phyloP scores from a whole-genome alignment of 2,329 filamentous ascomycete genomes.

The Sphaceloma murrayae region DNA sequence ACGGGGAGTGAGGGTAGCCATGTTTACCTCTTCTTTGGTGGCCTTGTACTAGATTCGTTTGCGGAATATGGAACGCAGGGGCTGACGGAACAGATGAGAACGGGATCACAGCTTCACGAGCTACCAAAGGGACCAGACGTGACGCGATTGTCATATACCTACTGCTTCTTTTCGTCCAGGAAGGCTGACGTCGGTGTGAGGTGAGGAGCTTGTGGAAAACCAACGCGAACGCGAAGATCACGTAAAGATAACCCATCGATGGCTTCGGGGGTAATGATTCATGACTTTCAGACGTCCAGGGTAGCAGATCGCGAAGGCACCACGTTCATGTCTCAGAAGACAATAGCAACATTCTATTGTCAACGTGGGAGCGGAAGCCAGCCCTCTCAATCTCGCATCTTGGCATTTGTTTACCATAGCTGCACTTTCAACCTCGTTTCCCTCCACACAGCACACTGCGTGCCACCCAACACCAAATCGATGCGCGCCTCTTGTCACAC shows the following conservation, averaged over 20 bases:
- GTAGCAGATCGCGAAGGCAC: no score
- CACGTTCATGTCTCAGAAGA: no score
- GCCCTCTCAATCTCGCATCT: background rate
- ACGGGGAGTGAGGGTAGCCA: slow-evolving; percentile 3
- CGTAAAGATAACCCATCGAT: background rate
- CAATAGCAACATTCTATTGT: no score
- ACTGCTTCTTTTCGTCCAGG: background rate
- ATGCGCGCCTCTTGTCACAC: no score
- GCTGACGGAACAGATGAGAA: background rate
- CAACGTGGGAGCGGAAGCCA: no score
- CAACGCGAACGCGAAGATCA: background rate
- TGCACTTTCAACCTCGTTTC: background rate
- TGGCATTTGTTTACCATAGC: background rate
- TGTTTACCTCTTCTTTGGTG: background rate
- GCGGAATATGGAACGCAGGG: background rate
- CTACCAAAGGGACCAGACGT: background rate
- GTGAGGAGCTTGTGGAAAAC: background rate
- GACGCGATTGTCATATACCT: background rate
- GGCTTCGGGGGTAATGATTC: no score
- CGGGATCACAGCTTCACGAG: no score
- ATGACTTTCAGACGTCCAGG: no score
- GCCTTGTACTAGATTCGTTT: background rate
- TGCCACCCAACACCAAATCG: background rate
- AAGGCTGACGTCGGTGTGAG: no score
- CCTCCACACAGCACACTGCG: slow-evolving; percentile 25